Conservation (phyloP, 192 early-diverging fungal species). For the Coemansia sp. region DNA sequence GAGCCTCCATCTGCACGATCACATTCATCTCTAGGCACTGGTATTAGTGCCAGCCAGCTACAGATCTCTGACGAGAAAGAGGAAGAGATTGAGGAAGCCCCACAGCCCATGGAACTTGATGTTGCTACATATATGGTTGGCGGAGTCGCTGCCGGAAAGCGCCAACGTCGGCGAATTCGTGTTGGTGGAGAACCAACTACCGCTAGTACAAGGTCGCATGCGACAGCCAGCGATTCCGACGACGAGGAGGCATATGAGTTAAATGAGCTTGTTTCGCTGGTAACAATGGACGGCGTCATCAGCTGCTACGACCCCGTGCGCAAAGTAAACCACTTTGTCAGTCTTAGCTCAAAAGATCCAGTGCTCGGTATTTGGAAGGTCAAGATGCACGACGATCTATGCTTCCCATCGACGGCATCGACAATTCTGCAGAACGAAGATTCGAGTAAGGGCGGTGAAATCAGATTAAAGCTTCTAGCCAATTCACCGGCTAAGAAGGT, state of each 20-base stretch:
- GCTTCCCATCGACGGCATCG: conserved; percentile 31
- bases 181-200: background rate
- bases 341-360: conserved; percentile 35
- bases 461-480: conserved; percentile 11
- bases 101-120: conserved; percentile 47
- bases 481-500: conserved; percentile 36
- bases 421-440: conserved; percentile 12
- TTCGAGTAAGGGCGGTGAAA: conserved; percentile 3
- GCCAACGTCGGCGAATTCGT: conserved; percentile 16
- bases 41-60: conserved; percentile 18
- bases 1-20: conserved; percentile 40
- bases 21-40: conserved; percentile 47
- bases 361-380: conserved; percentile 52
- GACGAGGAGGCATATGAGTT: conserved; percentile 16
- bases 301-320: conserved; percentile 43
- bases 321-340: conserved; percentile 42
- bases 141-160: conserved; percentile 40
- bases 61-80: conserved; percentile 21
- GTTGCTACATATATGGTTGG: conserved; percentile 52
- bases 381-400: conserved; percentile 50
- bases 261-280: conserved; percentile 43
- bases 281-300: conserved; percentile 50
- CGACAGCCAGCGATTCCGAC: background rate
- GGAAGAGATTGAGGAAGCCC: conserved; percentile 52
- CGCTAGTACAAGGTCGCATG: background rate